Conservation (phyloP, 176 grass and related monocot genomes). For the Oryza rufipogon region DNA sequence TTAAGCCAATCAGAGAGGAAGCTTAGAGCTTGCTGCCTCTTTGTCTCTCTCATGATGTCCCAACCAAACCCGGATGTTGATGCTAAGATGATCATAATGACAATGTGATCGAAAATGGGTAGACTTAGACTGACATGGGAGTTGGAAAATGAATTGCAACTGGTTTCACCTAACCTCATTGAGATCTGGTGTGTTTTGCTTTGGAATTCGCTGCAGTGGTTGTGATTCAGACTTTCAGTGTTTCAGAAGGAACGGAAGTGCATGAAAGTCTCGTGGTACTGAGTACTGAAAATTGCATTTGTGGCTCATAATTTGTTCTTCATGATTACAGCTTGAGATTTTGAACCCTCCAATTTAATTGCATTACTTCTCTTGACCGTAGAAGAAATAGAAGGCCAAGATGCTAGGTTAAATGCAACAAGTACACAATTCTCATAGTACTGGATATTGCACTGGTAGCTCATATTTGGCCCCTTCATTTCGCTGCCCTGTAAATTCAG, state of each 20-base stretch:
- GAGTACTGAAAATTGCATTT: not conserved
- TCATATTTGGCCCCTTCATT: not conserved
- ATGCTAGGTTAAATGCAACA: not conserved
- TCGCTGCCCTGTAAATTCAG: not conserved
- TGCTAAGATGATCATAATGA: not conserved
- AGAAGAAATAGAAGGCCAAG: not conserved
- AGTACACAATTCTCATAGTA: not conserved
- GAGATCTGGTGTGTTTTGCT: not conserved
- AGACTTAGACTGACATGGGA: not conserved
- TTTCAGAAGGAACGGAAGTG: not conserved
- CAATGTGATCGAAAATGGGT: not conserved
- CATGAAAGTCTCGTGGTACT: not conserved
- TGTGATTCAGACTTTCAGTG: not conserved
- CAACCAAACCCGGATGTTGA: not conserved
- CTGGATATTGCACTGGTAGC: not conserved
- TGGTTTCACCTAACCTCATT: not conserved
- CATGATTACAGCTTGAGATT: not conserved
- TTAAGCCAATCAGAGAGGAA: conserved; percentile 25
- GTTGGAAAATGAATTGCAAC: not conserved
- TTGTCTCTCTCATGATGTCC: not conserved
- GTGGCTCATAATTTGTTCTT: conserved; percentile 20
- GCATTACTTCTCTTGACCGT: not conserved
- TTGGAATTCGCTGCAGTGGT: not conserved
- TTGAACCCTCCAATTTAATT: not conserved
- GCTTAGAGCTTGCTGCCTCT: not conserved